These are phyloP conservation scores for Ganoderma leucocontextum DNA, from an alignment of 1,284 basidiomycete species.

Conservation along the genomic window DNA sequence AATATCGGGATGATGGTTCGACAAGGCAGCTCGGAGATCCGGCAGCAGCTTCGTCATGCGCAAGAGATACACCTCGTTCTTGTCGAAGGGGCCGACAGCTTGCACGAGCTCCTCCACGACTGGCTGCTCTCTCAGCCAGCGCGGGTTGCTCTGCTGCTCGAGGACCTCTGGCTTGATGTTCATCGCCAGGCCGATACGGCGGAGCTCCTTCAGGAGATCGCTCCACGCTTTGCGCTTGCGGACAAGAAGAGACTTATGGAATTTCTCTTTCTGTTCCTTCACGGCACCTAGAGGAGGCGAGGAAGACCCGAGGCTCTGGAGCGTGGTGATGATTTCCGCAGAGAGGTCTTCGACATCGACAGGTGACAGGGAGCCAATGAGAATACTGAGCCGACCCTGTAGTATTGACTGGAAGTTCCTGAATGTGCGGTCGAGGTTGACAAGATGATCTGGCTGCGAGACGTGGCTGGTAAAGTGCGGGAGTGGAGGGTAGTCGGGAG, in stretches of 20 bases:
- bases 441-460: slow-evolving; percentile 45
- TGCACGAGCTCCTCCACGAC: slow-evolving; percentile 35
- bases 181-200: slow-evolving; percentile 79
- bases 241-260: slow-evolving; percentile 79
- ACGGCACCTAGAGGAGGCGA: slow-evolving; percentile 55
- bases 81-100: slow-evolving; percentile 38
- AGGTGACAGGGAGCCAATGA: slow-evolving; percentile 50
- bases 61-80: slow-evolving; percentile 76
- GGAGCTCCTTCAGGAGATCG: slow-evolving; percentile 91
- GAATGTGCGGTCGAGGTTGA: slow-evolving; percentile 55
- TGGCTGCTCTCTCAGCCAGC: slow-evolving; percentile 75
- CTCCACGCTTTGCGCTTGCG: slow-evolving; percentile 94
- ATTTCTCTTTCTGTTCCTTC: slow-evolving; percentile 74
- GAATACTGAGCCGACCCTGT: slow-evolving; percentile 49
- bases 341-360: slow-evolving; percentile 69
- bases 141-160: slow-evolving; percentile 65
- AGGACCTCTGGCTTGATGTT: slow-evolving; percentile 81
- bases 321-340: slow-evolving; percentile 77
- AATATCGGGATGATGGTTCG: slow-evolving; percentile 83
- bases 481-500: slow-evolving; percentile 16
- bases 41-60: slow-evolving; percentile 77
- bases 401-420: slow-evolving; percentile 57
- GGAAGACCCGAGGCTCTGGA: slow-evolving; percentile 68
- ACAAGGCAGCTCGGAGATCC: slow-evolving; percentile 69
- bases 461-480: slow-evolving; percentile 28